Evolutionary conservation across 306 rosid genomes (phyloP).

Genomic region (Ochetophila trinervis): DNA sequence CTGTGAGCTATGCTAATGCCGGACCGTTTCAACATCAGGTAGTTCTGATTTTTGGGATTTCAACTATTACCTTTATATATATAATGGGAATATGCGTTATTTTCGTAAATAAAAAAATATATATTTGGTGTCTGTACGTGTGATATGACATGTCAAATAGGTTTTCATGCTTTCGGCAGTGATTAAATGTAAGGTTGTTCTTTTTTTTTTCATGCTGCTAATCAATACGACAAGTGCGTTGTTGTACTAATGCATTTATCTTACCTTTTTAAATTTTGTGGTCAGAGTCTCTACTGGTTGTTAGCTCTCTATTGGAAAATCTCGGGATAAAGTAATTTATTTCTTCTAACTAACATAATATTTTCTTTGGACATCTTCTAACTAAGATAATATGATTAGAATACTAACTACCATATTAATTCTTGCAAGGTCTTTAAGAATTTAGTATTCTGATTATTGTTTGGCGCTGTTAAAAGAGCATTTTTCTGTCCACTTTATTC

Average conservation of each 20-base stretch:
- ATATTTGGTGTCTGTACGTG: not conserved
- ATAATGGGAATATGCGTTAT: not conserved
- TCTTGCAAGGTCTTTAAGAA: too few species aligned
- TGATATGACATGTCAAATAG: not conserved
- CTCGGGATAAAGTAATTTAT: too few species aligned
- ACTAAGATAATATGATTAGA: too few species aligned
- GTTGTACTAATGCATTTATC: slow-evolving; percentile 20
- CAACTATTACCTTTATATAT: not conserved
- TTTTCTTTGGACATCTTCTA: too few species aligned
- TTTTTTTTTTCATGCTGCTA: not conserved
- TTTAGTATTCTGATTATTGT: too few species aligned
- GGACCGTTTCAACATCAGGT: slow-evolving; percentile 77
- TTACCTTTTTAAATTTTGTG: not conserved
- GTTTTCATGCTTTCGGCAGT: slow-evolving; percentile 26
- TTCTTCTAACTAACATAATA: too few species aligned
- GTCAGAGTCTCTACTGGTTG: too few species aligned
- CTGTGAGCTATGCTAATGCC: slow-evolving; percentile 48
- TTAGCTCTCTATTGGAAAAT: too few species aligned
- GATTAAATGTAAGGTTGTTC: not conserved
- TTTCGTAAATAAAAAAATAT: not conserved
- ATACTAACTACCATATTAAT: too few species aligned
- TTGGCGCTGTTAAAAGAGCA: too few species aligned
- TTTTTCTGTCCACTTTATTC: too few species aligned
- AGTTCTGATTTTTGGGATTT: slow-evolving; percentile 8
- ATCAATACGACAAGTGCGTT: slow-evolving; percentile 17